Evolutionary conservation across 441 rosid genomes (phyloP).

Genomic region (Mallotus japonicus): DNA sequence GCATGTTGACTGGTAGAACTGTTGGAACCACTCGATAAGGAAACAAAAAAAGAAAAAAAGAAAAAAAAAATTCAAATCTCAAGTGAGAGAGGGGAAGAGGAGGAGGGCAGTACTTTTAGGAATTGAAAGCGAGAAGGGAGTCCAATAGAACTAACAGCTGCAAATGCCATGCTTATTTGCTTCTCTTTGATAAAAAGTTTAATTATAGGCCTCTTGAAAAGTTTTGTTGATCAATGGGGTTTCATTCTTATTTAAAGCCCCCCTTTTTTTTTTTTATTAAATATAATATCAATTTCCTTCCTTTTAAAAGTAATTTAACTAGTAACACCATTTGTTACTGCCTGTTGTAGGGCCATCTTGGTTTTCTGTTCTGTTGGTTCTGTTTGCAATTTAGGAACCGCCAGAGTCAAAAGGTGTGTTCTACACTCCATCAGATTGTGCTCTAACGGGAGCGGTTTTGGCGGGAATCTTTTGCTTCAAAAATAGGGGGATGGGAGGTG

Average conservation of each 20-base stretch:
- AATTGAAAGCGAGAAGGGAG: slow-evolving; percentile 22
- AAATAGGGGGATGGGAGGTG: background rate
- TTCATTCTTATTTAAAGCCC: background rate
- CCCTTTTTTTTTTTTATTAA: no score
- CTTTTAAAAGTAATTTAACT: no score
- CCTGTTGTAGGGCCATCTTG: no score
- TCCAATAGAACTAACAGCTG: slow-evolving; percentile 47
- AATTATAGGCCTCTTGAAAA: slow-evolving; percentile 35
- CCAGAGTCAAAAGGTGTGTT: no score
- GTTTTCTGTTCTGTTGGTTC: no score
- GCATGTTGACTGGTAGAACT: slow-evolving; percentile 52
- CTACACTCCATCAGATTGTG: background rate
- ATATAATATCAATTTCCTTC: no score
- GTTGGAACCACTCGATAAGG: slow-evolving; percentile 28
- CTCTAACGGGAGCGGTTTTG: background rate
- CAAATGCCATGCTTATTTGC: slow-evolving; percentile 38
- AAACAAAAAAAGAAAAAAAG: background rate
- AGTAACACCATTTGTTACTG: no score
- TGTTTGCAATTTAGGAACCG: no score
- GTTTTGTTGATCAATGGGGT: slow-evolving; percentile 21
- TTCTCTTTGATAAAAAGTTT: slow-evolving; percentile 14
- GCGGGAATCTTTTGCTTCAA: slow-evolving; percentile 7
- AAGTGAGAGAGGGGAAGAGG: slow-evolving; percentile 17
- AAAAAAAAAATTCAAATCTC: slow-evolving; percentile 8
- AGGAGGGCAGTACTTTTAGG: slow-evolving; percentile 13